phyloP scores from a whole-genome alignment of 2,329 filamentous ascomycete genomes.

The Fusarium solani-melongenae region DNA sequence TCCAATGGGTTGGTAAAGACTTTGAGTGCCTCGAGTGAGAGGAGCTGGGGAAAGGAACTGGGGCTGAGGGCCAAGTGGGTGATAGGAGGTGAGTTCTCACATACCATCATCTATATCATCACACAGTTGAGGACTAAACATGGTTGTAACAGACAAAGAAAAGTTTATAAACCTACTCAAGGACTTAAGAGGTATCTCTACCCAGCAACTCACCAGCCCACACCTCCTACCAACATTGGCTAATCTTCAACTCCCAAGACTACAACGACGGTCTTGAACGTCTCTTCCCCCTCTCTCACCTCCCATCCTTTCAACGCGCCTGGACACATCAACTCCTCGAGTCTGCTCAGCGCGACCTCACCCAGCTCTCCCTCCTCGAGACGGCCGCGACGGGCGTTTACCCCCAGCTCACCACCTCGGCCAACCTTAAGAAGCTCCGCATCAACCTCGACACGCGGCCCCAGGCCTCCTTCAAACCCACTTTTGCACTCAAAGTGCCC shows the following conservation, averaged over 20 bases:
- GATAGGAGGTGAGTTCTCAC: constrained; percentile 49
- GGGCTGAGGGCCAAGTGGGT: constrained; percentile 57
- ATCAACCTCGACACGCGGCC: constrained; percentile 59
- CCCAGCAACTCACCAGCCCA: not conserved
- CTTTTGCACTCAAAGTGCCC: constrained; percentile 54
- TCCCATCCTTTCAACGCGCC: constrained; percentile 56
- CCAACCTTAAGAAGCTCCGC: constrained; percentile 57
- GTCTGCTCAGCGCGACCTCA: constrained; percentile 54
- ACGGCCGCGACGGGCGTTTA: constrained; percentile 55
- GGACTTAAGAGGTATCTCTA: constrained; percentile 52
- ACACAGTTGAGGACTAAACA: not conserved
- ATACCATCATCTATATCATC: not conserved
- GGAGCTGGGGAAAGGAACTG: constrained; percentile 48
- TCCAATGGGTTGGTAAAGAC: constrained; percentile 29
- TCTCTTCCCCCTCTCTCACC: constrained; percentile 55
- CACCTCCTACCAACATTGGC: not conserved
- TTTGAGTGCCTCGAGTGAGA: constrained; percentile 33
- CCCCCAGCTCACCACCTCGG: constrained; percentile 55
- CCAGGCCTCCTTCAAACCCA: constrained; percentile 54
- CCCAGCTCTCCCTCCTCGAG: constrained; percentile 56
- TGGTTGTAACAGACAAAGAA: constrained; percentile 51
- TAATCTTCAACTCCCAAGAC: constrained; percentile 43
- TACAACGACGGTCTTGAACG: constrained; percentile 61
- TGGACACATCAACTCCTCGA: constrained; percentile 61
- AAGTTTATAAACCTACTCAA: constrained; percentile 55